Base-by-base conservation (phyloP, 2,329 filamentous ascomycete species). In the Macrophomina phaseolina region DNA sequence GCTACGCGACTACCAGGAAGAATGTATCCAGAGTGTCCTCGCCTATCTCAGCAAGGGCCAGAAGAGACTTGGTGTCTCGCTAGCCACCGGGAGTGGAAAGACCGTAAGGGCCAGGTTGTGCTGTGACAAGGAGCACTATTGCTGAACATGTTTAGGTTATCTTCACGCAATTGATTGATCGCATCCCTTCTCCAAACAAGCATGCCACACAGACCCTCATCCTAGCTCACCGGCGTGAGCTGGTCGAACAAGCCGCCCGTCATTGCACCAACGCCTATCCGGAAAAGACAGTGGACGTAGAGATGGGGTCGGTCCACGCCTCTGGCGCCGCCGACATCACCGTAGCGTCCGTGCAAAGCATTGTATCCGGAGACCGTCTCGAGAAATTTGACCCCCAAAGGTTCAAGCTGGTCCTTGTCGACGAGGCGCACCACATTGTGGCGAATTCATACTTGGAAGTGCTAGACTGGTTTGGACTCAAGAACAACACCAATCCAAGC, bases 371-470 rank as follows among this genome's bases (percentile, higher is more conserved):
- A 12, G 87, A 90, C 63, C 87, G 95, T 1, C 84, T 98, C n/a
- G 75, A 78, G 42, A 97, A 97, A 75, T 98, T 94, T 73, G 87
- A 96, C 70, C 91, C 93, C 0, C 78, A 78, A 0, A 83, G 82
- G 7, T 98, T 94, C 83, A 99, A 99, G 79, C 87, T 99, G 0
- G 82, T 99, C 0, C 85, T 99, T 2, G 94, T 99, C 4, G 95
- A 99, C 70, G 95, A 99, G 79, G 95, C 94, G 4, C 95, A 99
- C 77, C 95, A 99, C 78, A 97, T 98, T 64, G 94, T 97, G 52
- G 91, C 95, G 0, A 85, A 87, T 1, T 88, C 89, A 7, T 98
- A 98, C 74, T 83, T 96, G 69, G 85, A 86, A 49, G 85, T 89
- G 0, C 82, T 99, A 56, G 82, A 85, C n/a, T 88, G 98, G 77